phyloP scores from a whole-genome alignment of 441 rosid species.

The Hura crepitans region DNA sequence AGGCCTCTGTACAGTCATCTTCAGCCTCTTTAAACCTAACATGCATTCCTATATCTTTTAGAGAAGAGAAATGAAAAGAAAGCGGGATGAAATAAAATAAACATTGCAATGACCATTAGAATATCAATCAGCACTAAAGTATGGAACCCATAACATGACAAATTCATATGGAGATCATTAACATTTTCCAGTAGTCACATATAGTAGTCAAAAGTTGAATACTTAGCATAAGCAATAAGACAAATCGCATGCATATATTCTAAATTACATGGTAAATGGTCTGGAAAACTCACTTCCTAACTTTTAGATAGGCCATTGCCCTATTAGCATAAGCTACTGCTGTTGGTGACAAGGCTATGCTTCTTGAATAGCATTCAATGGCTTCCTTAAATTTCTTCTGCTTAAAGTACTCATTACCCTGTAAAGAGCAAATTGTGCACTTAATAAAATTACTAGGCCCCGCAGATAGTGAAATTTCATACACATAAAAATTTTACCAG shows the following conservation, averaged over 20 bases:
- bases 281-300: constrained; percentile 48
- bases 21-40: constrained; percentile 78
- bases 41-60: neutral
- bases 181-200: neutral
- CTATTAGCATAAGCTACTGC: constrained; percentile 89
- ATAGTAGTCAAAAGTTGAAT: constrained; percentile 5
- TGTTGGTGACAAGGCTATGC: constrained; percentile 81
- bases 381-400: constrained; percentile 82
- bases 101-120: too few species aligned
- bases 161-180: neutral
- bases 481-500: constrained; percentile 36
- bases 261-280: neutral
- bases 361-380: constrained; percentile 78
- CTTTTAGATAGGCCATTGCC: constrained; percentile 91
- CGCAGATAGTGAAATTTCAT: neutral
- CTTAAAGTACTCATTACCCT: constrained; percentile 90
- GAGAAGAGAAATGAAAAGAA: neutral
- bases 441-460: constrained; percentile 6
- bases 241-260: neutral
- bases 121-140: neutral
- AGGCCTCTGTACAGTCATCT: constrained; percentile 88
- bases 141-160: neutral
- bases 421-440: constrained; percentile 11
- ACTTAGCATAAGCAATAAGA: neutral
- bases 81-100: neutral